Percentiles rank a stretch among this genome's conserved stretches.
phyloP scores from a whole-genome alignment of 2,329 filamentous ascomycete species.

The Triangularia setosa region DNA sequence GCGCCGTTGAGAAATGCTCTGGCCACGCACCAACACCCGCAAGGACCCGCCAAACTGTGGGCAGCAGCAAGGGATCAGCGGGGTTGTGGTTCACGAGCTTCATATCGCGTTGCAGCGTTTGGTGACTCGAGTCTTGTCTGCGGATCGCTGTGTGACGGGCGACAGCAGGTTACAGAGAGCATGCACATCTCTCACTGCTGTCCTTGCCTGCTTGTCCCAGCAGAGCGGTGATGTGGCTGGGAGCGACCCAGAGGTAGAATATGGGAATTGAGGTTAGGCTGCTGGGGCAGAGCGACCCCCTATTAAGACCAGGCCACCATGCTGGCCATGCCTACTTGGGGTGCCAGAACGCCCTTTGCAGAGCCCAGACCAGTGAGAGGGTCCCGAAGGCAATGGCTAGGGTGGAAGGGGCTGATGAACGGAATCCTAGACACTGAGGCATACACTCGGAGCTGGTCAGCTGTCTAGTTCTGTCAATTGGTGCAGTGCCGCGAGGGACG shows the following conservation, averaged over 20 bases:
- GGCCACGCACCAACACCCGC: neutral
- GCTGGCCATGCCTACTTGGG: neutral
- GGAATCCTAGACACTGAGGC: neutral
- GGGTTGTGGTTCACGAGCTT: conserved; percentile 1
- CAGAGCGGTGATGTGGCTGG: neutral
- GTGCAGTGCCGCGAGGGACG: neutral
- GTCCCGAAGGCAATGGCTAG: neutral
- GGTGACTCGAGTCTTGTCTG: conserved; percentile 4
- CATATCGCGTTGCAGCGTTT: neutral
- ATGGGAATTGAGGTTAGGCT: neutral
- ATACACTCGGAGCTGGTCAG: neutral
- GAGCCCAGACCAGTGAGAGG: neutral
- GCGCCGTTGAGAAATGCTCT: conserved; percentile 5
- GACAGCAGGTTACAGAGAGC: neutral
- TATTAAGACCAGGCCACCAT: neutral
- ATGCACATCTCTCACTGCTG: neutral
- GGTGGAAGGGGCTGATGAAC: neutral
- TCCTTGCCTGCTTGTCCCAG: neutral
- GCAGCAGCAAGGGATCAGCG: neutral
- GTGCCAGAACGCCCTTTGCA: neutral
- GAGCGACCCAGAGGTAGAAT: neutral
- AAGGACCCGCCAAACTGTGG: conserved; percentile 3
- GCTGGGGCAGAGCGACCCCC: neutral
- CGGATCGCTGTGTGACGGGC: neutral
- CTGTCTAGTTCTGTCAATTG: neutral